Evolutionary conservation across 1,284 basidiomycete species (phyloP).

Genomic region (Apiotrichum veenhuisii): DNA sequence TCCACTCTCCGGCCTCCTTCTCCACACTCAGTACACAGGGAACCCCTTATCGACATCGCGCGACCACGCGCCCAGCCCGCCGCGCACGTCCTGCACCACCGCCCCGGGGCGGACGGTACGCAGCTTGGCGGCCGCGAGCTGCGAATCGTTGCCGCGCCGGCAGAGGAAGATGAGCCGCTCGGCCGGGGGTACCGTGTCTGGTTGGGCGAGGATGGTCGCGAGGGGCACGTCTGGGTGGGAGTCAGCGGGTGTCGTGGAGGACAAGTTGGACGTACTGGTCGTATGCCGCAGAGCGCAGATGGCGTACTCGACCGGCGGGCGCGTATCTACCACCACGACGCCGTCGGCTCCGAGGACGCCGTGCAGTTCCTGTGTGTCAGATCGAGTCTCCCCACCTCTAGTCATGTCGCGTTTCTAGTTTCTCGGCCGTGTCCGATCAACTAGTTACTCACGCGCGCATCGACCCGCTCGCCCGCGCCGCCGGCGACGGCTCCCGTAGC

Average conservation of each 20-base stretch:
- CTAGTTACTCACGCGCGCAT: conserved; percentile 21
- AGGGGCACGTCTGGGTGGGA: conserved; percentile 47
- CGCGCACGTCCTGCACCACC: conserved; percentile 67
- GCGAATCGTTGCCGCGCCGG: conserved; percentile 88
- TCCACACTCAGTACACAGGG: conserved; percentile 79
- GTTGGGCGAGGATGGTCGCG: conserved; percentile 28
- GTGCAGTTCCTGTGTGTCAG: conserved; percentile 11
- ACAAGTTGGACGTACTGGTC: conserved; percentile 65
- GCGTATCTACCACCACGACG: conserved; percentile 70
- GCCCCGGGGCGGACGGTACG: conserved; percentile 29
- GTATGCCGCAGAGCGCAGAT: conserved; percentile 78
- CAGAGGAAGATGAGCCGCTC: conserved; percentile 64
- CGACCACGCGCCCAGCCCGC: conserved; percentile 74
- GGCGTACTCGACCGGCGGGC: conserved; percentile 74
- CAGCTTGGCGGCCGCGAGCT: conserved; percentile 71
- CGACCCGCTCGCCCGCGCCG: conserved; percentile 41
- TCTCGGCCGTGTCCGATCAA: no score
- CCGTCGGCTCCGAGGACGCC: not conserved
- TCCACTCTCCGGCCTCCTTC: no score
- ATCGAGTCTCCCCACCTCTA: no score
- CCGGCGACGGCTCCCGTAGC: conserved; percentile 23
- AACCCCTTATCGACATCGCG: conserved; percentile 66
- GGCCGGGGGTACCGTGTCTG: conserved; percentile 19
- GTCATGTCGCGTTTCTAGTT: no score
- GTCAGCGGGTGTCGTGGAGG: no score